Percentiles rank a stretch among this genome's conserved stretches.
phyloP scores from a whole-genome alignment of 163 green algal species.

The Scenedesmus sp. region DNA sequence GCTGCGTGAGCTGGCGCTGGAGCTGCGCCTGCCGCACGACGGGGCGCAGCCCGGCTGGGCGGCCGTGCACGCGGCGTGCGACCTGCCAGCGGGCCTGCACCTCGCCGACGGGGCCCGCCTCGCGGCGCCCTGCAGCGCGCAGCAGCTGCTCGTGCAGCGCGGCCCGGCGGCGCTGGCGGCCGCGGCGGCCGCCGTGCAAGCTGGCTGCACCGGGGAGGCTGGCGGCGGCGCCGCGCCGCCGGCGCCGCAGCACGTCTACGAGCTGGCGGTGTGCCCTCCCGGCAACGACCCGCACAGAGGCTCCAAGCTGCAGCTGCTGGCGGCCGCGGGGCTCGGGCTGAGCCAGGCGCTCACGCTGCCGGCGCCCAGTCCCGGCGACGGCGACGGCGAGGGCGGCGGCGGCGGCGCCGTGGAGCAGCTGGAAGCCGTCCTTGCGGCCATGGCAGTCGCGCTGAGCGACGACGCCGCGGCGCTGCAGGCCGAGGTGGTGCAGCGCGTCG shows the following conservation, averaged over 20 bases:
- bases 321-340: slow-evolving; percentile 18
- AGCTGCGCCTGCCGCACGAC: neutral
- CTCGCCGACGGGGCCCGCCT: neutral
- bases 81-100: neutral
- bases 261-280: slow-evolving; percentile 22
- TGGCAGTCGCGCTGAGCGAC: slow-evolving; percentile 20
- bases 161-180: neutral
- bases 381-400: neutral
- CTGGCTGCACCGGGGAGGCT: no score
- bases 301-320: slow-evolving; percentile 37
- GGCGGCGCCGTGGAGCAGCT: neutral
- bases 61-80: neutral
- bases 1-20: no score
- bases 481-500: neutral
- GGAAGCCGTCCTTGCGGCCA: neutral
- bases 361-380: neutral
- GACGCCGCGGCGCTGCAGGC: slow-evolving; percentile 12
- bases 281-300: neutral
- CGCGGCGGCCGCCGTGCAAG: slow-evolving; percentile 3
- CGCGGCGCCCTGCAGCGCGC: neutral
- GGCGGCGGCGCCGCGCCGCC: no score
- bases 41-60: neutral
- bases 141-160: slow-evolving; percentile 5
- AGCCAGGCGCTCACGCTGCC: neutral
- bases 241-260: slow-evolving; percentile 17